Evolutionary conservation across 306 rosid species (phyloP).

Genomic region (Dalbergia cultrata): DNA sequence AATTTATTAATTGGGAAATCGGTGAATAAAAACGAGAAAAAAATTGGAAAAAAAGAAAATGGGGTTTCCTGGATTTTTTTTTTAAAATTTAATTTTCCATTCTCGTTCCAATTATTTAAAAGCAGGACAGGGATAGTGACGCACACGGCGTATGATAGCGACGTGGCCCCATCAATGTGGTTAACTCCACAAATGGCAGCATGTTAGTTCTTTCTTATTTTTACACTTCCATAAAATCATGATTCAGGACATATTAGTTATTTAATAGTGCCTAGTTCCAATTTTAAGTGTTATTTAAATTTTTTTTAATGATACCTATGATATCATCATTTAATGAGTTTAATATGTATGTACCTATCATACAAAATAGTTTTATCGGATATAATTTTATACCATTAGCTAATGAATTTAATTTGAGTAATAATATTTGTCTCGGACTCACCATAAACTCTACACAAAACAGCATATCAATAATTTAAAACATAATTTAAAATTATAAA

Average conservation of each 20-base stretch:
- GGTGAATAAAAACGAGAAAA: not conserved
- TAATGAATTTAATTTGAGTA: no score
- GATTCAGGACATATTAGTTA: not conserved
- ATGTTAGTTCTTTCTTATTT: not conserved
- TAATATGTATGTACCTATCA: no score
- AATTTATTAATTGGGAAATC: conserved; percentile 55
- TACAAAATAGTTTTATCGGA: no score
- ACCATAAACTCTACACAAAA: no score
- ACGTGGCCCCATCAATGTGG: conserved; percentile 50
- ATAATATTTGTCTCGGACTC: no score
- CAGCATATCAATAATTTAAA: no score
- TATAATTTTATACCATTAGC: no score
- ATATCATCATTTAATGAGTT: no score
- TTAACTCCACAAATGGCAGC: not conserved
- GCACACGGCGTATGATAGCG: conserved; percentile 62
- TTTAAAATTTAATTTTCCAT: not conserved
- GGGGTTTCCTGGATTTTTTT: not conserved
- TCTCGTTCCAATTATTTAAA: conserved; percentile 63
- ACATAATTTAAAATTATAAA: no score
- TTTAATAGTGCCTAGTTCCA: not conserved
- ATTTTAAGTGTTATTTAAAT: no score
- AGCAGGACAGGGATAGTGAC: conserved; percentile 61
- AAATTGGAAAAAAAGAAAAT: not conserved
- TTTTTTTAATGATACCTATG: no score
- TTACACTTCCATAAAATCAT: not conserved